Percentiles rank a stretch among this genome's conserved stretches.
Evolutionary conservation across 2,329 filamentous ascomycete species (phyloP).

Genomic region (Talaromyces islandicus): DNA sequence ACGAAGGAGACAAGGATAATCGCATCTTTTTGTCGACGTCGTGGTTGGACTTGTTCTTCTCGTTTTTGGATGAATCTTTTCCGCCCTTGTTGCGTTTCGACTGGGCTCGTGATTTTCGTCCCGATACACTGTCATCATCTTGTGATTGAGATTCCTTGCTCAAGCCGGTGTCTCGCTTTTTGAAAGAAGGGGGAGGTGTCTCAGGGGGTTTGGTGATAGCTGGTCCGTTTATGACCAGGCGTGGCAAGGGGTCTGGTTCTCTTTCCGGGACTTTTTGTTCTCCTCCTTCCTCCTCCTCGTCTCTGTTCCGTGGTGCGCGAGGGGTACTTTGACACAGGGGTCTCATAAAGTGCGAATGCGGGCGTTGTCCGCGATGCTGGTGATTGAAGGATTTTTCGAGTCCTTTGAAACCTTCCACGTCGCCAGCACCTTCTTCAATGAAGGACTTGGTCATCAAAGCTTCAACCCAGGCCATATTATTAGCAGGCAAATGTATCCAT

Average conservation of each 20-base stretch:
- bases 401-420: slow-evolving; percentile 59
- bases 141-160: slow-evolving; percentile 17
- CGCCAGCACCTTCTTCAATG: slow-evolving; percentile 56
- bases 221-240: slow-evolving; percentile 17
- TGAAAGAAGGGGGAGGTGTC: slow-evolving; percentile 8
- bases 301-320: slow-evolving; percentile 20
- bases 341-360: slow-evolving; percentile 59
- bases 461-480: slow-evolving; percentile 56
- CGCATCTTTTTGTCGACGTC: slow-evolving; percentile 7
- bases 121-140: slow-evolving; percentile 19
- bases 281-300: slow-evolving; percentile 25
- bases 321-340: slow-evolving; percentile 51
- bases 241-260: slow-evolving; percentile 8
- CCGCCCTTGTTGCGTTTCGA: slow-evolving; percentile 23
- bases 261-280: neutral
- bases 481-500: slow-evolving; percentile 51
- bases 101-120: slow-evolving; percentile 23
- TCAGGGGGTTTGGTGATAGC: slow-evolving; percentile 9
- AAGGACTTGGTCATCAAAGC: slow-evolving; percentile 59
- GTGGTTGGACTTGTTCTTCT: slow-evolving; percentile 25
- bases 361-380: slow-evolving; percentile 53
- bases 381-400: slow-evolving; percentile 57
- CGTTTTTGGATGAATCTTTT: slow-evolving; percentile 17
- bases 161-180: slow-evolving; percentile 27
- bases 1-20: slow-evolving; percentile 1